Base-by-base conservation (phyloP, 805 yeast species). In the Cyberlindnera euphorbiae region DNA sequence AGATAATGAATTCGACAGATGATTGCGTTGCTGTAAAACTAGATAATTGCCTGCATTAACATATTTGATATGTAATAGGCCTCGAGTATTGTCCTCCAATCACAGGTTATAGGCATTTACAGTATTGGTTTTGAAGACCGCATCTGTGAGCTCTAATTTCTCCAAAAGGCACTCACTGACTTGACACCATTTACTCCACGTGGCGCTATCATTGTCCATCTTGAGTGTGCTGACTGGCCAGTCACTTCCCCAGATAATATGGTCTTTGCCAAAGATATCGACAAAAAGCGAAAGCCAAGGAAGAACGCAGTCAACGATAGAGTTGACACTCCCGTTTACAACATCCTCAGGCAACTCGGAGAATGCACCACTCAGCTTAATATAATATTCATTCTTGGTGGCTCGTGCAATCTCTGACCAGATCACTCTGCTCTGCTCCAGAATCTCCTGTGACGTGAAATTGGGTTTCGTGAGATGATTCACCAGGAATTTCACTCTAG, bases 401-500 rank as follows among this genome's bases (percentile, higher is more conserved):
- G 36, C 26, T 19, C 22, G 7, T 9, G 47, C 39, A 3, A 62
- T 50, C 4, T 26, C 26, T 18, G 6, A 23, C 44, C 53, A 63
- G 7, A 39, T 17, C n/a, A 50, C 18, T 36, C 42, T 35, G 63
- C 66, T 59, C 3, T 26, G 21, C 2, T 23, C 27, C 17, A 7
- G 23, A 35, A 34, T 17, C 45, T 13, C 8, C 21, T 9, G 22
- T 19, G 39, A 13, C 1, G 41, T 36, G 11, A 62, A 49, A 32
- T 59, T 54, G 1, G 75, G 73, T 45, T 69, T 69, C 3, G 64
- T 56, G 38, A 69, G 48, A 50, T 69, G 75, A 44, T 69, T 64
- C 19, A 69, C 50, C 18, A 69, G 55, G 36, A 54, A 60, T 6
- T 50, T 55, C 12, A 63, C 51, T 15, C 51, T 43, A 6, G 55